Percentiles rank a stretch among this genome's conserved stretches.
These are phyloP conservation scores for Saccharomycopsis fermentans DNA, from an alignment of 805 yeast species.

Conservation along the genomic window DNA sequence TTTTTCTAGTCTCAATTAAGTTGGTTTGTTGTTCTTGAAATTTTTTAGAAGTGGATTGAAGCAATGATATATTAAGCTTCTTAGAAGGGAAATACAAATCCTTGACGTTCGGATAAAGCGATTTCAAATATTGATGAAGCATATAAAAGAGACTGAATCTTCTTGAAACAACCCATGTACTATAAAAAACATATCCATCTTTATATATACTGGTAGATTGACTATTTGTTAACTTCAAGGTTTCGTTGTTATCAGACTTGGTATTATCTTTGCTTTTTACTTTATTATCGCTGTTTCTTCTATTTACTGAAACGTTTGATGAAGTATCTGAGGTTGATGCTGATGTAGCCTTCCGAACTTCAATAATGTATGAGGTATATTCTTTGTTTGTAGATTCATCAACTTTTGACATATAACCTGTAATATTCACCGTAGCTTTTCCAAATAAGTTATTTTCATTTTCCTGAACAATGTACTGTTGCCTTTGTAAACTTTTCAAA, in stretches of 20 bases:
- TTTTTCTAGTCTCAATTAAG: constrained; percentile 53
- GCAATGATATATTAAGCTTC: constrained; percentile 34
- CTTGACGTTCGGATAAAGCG: constrained; percentile 40
- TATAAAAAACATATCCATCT: not conserved
- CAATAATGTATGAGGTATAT: constrained; percentile 64
- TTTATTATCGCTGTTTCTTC: constrained; percentile 30
- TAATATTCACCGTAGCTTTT: constrained; percentile 44
- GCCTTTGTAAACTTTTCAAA: constrained; percentile 61
- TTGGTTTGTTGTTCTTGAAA: constrained; percentile 38
- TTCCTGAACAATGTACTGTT: constrained; percentile 76
- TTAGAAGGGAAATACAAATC: constrained; percentile 39
- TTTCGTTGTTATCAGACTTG: constrained; percentile 27
- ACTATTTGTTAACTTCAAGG: constrained; percentile 41
- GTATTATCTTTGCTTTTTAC: constrained; percentile 21
- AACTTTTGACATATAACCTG: constrained; percentile 37
- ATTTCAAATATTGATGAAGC: constrained; percentile 54
- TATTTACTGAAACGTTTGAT: not conserved
- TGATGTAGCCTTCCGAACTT: constrained; percentile 30
- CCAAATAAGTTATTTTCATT: constrained; percentile 69
- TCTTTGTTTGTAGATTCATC: constrained; percentile 44
- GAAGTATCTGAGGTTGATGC: not conserved
- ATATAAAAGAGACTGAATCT: constrained; percentile 76
- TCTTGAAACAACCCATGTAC: constrained; percentile 74
- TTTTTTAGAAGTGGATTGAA: constrained; percentile 30
- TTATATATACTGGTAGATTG: not conserved